These are phyloP conservation scores for Anaeromyces robustus DNA, from an alignment of 192 early-diverging fungal species.

Conservation along the genomic window DNA sequence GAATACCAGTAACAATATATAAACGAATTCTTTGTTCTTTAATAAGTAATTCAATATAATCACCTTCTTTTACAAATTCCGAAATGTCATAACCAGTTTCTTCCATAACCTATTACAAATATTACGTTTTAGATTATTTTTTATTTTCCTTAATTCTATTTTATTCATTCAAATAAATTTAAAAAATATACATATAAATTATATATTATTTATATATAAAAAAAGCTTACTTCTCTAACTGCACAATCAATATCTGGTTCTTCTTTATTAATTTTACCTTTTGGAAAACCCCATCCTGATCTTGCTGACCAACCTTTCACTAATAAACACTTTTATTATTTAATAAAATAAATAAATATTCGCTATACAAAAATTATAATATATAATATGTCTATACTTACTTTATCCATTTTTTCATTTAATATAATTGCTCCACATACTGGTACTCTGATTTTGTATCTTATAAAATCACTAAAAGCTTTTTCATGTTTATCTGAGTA, in stretches of 20 bases:
- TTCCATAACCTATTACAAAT: slow-evolving; percentile 53
- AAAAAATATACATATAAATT: too few relatives aligned
- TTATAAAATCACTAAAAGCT: slow-evolving; percentile 82
- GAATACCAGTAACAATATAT: slow-evolving; percentile 79
- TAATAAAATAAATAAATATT: too few relatives aligned
- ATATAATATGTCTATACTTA: slow-evolving; percentile 2
- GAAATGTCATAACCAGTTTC: slow-evolving; percentile 87
- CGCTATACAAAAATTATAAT: too few relatives aligned
- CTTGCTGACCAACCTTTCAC: slow-evolving; percentile 85
- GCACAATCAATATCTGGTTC: slow-evolving; percentile 79
- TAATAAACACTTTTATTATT: slow-evolving; percentile 45
- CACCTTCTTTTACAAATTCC: slow-evolving; percentile 40
- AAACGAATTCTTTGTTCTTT: slow-evolving; percentile 78
- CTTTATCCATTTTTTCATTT: slow-evolving; percentile 63
- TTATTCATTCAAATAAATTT: too few relatives aligned
- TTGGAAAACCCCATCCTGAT: slow-evolving; percentile 94
- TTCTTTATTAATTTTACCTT: slow-evolving; percentile 97
- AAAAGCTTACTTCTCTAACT: slow-evolving; percentile 57
- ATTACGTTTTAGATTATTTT: too few relatives aligned
- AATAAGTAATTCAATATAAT: slow-evolving; percentile 77
- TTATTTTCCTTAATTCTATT: too few relatives aligned
- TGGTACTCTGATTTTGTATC: slow-evolving; percentile 90
- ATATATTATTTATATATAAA: too few relatives aligned
- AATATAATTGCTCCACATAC: slow-evolving; percentile 95
- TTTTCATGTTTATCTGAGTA: slow-evolving; percentile 76